phyloP scores from a whole-genome alignment of 2,329 filamentous ascomycete species.

The Diaporthe aspalathi region DNA sequence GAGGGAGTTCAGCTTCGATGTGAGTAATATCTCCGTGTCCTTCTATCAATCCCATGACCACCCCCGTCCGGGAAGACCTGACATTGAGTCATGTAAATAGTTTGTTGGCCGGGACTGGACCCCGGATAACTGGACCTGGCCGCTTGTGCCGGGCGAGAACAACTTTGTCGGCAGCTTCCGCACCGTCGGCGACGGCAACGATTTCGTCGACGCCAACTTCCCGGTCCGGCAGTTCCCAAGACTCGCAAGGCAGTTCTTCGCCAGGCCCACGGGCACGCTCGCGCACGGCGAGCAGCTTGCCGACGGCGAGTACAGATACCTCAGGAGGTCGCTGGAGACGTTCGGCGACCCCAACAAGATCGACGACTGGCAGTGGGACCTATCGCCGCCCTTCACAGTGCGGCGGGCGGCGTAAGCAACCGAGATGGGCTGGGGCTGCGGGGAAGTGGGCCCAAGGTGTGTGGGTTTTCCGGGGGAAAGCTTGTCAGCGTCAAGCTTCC shows the following conservation, averaged over 20 bases:
- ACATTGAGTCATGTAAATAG: conserved; percentile 1
- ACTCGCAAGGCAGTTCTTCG: not conserved
- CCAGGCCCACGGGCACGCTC: conserved; percentile 22
- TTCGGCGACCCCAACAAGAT: conserved; percentile 41
- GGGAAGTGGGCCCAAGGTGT: conserved; percentile 6
- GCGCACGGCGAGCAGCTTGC: conserved; percentile 33
- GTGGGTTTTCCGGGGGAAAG: conserved; percentile 4
- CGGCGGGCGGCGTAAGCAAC: not conserved
- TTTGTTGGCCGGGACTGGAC: not conserved
- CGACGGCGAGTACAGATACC: conserved; percentile 34
- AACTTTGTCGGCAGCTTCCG: not conserved
- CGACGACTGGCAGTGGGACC: conserved; percentile 41
- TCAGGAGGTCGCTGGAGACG: conserved; percentile 40
- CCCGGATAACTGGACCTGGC: not conserved
- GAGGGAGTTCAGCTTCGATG: not conserved
- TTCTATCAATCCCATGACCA: not conserved
- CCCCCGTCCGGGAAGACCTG: not conserved
- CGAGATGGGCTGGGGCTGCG: conserved; percentile 8
- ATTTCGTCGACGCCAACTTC: not conserved
- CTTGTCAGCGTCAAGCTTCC: conserved; percentile 22
- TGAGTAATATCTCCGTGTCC: not conserved
- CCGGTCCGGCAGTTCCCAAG: not conserved
- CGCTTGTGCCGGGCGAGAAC: not conserved
- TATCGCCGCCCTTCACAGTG: conserved; percentile 40
- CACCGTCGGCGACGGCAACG: not conserved